A percentile compares a stretch with the other conserved stretches of the same genome.
Evolutionary conservation across 345 rosid species (phyloP).

Genomic region (Moricandia arvensis): DNA sequence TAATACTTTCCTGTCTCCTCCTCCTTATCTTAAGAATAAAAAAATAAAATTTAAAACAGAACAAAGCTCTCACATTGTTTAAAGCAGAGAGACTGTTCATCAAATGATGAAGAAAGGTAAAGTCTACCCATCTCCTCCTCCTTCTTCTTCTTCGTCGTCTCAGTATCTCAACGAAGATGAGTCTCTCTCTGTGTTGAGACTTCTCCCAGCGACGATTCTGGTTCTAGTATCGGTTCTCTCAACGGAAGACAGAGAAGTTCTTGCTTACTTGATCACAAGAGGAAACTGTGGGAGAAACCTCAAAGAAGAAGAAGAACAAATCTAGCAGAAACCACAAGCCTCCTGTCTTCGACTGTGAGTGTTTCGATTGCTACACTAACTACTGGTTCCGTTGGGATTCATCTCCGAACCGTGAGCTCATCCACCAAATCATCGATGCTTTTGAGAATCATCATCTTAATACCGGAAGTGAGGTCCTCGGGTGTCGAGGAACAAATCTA

Average conservation of each 20-base stretch:
- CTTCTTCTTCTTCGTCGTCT: slow-evolving; percentile 1
- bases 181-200: slow-evolving; percentile 51
- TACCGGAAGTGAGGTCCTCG: slow-evolving; percentile 38
- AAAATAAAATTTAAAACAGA: background rate
- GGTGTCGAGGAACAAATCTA: slow-evolving; percentile 30
- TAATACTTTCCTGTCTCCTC: background rate
- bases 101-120: slow-evolving; percentile 88
- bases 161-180: slow-evolving; percentile 36
- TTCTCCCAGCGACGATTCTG: slow-evolving; percentile 73
- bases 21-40: slow-evolving; percentile 13
- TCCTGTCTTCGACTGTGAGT: slow-evolving; percentile 66
- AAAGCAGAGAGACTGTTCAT: slow-evolving; percentile 25
- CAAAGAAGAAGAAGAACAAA: slow-evolving; percentile 39
- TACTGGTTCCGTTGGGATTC: slow-evolving; percentile 95
- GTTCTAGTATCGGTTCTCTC: slow-evolving; percentile 68
- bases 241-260: slow-evolving; percentile 71
- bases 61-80: slow-evolving; percentile 4
- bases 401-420: slow-evolving; percentile 76
- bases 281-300: background rate
- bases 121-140: slow-evolving; percentile 68
- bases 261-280: slow-evolving; percentile 80
- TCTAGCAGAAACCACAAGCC: slow-evolving; percentile 38
- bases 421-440: slow-evolving; percentile 79
- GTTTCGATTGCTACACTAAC: slow-evolving; percentile 83
- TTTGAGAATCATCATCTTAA: slow-evolving; percentile 65